These are phyloP conservation scores for Microdochium bolleyi DNA, from an alignment of 2,329 filamentous ascomycete species.

Conservation along the genomic window DNA sequence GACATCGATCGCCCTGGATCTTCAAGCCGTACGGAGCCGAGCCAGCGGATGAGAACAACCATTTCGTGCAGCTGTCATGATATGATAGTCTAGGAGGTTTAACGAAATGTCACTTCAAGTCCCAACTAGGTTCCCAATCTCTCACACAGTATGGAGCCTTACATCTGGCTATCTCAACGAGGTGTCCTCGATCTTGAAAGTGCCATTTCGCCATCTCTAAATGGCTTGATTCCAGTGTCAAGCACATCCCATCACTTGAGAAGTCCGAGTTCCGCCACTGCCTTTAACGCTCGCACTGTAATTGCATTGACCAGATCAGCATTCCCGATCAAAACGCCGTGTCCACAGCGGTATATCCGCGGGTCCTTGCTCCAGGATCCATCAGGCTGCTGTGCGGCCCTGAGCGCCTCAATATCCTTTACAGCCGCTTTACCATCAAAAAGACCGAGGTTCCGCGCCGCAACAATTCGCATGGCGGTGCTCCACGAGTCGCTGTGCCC, in stretches of 20 bases:
- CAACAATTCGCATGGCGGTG: neutral
- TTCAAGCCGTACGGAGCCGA: neutral
- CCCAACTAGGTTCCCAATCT: too few species aligned
- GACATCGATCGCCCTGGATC: neutral
- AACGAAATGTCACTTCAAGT: too few species aligned
- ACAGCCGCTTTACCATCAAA: neutral
- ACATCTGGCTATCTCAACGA: too few species aligned
- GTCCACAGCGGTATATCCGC: slow-evolving; percentile 1
- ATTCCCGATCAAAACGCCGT: neutral
- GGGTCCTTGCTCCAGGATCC: neutral
- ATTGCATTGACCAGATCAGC: neutral
- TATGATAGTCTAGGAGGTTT: too few species aligned
- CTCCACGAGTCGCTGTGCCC: neutral
- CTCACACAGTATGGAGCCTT: too few species aligned
- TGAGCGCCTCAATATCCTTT: neutral
- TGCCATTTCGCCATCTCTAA: too few species aligned
- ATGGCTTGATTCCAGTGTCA: too few species aligned
- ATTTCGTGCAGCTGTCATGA: neutral
- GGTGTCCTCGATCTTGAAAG: too few species aligned
- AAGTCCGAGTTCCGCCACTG: neutral
- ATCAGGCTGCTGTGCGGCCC: neutral
- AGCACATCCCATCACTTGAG: too few species aligned
- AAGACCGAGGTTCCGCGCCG: neutral
- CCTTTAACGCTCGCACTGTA: neutral
- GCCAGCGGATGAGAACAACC: neutral